Evolutionary conservation across 768 basidiomycete species (phyloP), one percentile per base, ranked within the genome.

Genomic region (Auriscalpium orientale): DNA sequence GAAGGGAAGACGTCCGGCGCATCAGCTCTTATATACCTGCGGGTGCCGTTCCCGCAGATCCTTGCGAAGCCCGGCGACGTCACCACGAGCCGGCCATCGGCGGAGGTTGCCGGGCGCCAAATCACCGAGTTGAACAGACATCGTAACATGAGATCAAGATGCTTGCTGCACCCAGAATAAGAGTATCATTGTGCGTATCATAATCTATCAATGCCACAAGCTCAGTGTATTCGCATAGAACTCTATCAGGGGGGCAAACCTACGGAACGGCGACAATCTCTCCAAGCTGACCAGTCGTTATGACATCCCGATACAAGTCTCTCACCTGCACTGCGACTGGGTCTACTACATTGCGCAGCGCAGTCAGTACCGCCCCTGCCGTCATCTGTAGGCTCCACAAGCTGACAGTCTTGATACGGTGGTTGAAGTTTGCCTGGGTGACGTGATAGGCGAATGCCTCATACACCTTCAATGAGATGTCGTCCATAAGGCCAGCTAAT

Each of bases 331-430:
- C 61, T 8, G 70, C 63, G 61, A 71, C 64, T 4, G 90, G 93
- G 69, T 95, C 89, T 51, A 91, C 80, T 20, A 87, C 78, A 46
- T 78, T 86, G 54, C 88, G 76, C 46, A 98, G 72, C 7, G 92
- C 84, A 48, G 84, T 79, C 57, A 98, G 74, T 49, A 95, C 80
- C n/a, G 88, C 87, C 54, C 84, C 85, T 2, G 92, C 91, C 1
- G 95, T 95, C 80, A 89, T 86, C 70, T 97, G 94, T 21, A 98
- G 76, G 65, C 89, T 93, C 97, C 97, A 99, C 8, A 92, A 73
- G 58, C 91, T 87, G 60, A 99, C 93, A 3, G 85, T 89, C 71
- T 85, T 89, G 67, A 97, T 82, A 13, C 95, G 84, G 54, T 90
- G 84, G 65, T 92, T 89, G 76, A 91, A 84, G 66, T 94, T 91